These are phyloP conservation scores for Pseudocercospora fuligena DNA, from an alignment of 2,329 filamentous ascomycete genomes.

Conservation along the genomic window DNA sequence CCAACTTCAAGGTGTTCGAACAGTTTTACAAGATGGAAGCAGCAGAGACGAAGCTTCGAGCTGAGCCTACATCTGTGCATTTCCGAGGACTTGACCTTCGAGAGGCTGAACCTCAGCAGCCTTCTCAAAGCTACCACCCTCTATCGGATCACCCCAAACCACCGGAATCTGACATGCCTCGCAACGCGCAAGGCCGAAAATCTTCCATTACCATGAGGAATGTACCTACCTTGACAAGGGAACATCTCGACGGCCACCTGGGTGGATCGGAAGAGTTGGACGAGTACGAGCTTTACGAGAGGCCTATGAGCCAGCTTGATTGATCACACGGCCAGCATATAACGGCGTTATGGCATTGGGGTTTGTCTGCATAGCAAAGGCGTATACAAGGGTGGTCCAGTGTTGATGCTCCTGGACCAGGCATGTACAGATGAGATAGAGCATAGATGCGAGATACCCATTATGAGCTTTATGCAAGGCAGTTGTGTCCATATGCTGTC, in stretches of 20 bases:
- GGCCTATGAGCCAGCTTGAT: constrained; percentile 4
- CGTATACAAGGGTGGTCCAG: background rate
- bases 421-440: constrained; percentile 5
- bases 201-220: background rate
- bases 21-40: background rate
- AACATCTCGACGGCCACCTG: background rate
- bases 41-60: background rate
- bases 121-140: background rate
- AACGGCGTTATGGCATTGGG: background rate
- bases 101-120: background rate
- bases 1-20: background rate
- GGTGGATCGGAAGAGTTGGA: background rate
- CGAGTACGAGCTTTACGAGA: constrained; percentile 3
- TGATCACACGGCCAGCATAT: background rate
- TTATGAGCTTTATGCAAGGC: background rate
- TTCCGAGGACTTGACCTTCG: background rate
- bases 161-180: background rate
- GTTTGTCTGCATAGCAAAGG: constrained; percentile 6
- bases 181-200: background rate
- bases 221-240: background rate
- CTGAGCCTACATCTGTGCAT: background rate
- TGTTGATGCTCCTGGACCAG: background rate
- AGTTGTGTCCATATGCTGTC: background rate
- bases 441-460: constrained; percentile 17
- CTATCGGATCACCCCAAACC: background rate